Percentiles rank a stretch among this genome's conserved stretches.
Conservation (phyloP, 208 protist genomes). For the Leishmania martiniquensis region DNA sequence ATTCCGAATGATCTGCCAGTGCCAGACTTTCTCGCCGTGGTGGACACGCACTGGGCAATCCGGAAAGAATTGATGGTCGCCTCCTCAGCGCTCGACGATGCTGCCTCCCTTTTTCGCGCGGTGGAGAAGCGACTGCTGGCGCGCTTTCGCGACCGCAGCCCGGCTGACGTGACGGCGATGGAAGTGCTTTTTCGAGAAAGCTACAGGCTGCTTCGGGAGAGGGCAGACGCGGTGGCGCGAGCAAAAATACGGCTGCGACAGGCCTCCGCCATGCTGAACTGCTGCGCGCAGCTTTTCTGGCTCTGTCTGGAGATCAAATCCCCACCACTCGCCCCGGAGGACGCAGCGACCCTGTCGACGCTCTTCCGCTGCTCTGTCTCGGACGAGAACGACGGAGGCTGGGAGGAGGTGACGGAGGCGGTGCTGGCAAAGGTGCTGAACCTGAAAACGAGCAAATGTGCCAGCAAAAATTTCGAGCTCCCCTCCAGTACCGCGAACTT, state of each 20-base stretch:
- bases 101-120: slow-evolving; percentile 73
- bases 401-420: slow-evolving; percentile 91
- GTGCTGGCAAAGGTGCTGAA: slow-evolving; percentile 72
- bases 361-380: slow-evolving; percentile 66
- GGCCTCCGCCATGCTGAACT: slow-evolving; percentile 69
- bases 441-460: slow-evolving; percentile 24
- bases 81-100: slow-evolving; percentile 40
- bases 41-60: slow-evolving; percentile 83
- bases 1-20: slow-evolving; percentile 84
- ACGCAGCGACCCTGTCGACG: slow-evolving; percentile 43
- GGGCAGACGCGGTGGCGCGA: slow-evolving; percentile 44
- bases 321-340: slow-evolving; percentile 8
- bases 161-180: slow-evolving; percentile 67
- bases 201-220: slow-evolving; percentile 63
- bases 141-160: slow-evolving; percentile 91
- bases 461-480: slow-evolving; percentile 28
- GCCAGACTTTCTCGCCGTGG: slow-evolving; percentile 64
- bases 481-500: slow-evolving; percentile 48
- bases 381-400: slow-evolving; percentile 60
- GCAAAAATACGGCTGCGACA: slow-evolving; percentile 47
- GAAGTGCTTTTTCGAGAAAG: slow-evolving; percentile 83
- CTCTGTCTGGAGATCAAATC: slow-evolving; percentile 49
- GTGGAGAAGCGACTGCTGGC: slow-evolving; percentile 93
- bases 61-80: slow-evolving; percentile 61
- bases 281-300: slow-evolving; percentile 77